phyloP scores from a whole-genome alignment of 176 grass and related monocot species.

The Oryza meyeriana region DNA sequence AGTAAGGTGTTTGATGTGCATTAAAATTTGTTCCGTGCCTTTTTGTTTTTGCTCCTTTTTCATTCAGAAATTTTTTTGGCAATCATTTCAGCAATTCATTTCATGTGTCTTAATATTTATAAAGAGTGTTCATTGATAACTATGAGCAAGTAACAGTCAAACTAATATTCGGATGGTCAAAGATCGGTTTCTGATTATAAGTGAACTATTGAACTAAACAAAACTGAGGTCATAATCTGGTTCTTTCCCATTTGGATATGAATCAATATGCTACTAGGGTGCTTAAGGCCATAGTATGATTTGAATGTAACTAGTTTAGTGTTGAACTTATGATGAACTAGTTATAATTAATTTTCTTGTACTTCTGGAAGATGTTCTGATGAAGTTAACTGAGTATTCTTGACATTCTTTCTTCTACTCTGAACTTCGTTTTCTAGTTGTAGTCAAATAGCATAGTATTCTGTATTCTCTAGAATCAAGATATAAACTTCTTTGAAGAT shows the following conservation, averaged over 20 bases:
- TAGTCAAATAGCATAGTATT: background rate
- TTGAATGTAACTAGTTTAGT: background rate
- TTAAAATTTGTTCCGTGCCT: slow-evolving; percentile 28
- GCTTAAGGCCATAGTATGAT: background rate
- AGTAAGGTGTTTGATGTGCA: slow-evolving; percentile 79
- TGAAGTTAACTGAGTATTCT: background rate
- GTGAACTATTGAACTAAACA: background rate
- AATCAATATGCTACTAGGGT: background rate
- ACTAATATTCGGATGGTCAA: background rate
- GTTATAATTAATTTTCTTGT: background rate
- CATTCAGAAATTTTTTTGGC: background rate
- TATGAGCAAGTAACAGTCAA: background rate
- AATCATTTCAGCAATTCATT: background rate
- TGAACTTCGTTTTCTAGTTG: background rate
- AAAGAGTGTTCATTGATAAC: background rate
- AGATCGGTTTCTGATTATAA: background rate
- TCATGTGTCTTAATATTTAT: background rate
- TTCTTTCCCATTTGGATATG: background rate
- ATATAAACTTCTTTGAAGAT: background rate
- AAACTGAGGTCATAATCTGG: background rate
- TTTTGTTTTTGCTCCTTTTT: background rate
- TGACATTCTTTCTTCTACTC: background rate
- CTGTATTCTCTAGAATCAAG: background rate
- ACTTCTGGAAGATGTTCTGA: background rate
- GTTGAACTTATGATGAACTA: background rate